phyloP scores from a whole-genome alignment of 768 basidiomycete genomes.

The Cyclocybe aegerita region DNA sequence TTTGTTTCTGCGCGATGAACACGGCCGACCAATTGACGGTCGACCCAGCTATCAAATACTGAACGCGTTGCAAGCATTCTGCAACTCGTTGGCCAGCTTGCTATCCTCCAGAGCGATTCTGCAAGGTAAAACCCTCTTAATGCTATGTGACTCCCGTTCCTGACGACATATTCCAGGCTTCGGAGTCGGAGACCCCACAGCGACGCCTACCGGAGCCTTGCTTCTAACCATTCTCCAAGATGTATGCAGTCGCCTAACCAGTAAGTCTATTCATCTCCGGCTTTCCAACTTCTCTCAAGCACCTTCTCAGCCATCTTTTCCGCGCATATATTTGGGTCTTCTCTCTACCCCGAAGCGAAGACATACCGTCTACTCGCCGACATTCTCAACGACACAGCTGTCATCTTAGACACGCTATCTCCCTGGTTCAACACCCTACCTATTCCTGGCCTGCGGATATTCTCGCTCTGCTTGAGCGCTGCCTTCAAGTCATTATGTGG shows the following conservation, averaged over 20 bases:
- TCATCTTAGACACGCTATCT: conserved; percentile 59
- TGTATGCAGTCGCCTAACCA: conserved; percentile 59
- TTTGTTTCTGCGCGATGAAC: conserved; percentile 23
- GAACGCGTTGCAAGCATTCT: conserved; percentile 70
- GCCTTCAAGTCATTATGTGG: conserved; percentile 57
- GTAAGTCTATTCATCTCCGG: conserved; percentile 32
- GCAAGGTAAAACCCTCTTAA: conserved; percentile 43
- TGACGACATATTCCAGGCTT: conserved; percentile 39
- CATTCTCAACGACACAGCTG: conserved; percentile 59
- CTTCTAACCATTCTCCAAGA: conserved; percentile 68
- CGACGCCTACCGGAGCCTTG: conserved; percentile 64
- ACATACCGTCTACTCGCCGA: conserved; percentile 68
- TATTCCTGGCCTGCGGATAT: conserved; percentile 44
- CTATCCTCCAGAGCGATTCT: conserved; percentile 67
- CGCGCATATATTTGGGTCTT: conserved; percentile 63
- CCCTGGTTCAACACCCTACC: conserved; percentile 45
- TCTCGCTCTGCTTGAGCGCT: conserved; percentile 57
- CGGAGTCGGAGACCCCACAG: conserved; percentile 68
- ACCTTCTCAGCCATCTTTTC: conserved; percentile 52
- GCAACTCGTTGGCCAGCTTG: conserved; percentile 62
- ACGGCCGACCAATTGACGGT: conserved; percentile 8
- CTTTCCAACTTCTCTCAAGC: background rate
- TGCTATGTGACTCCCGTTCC: background rate
- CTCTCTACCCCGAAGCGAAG: conserved; percentile 69
- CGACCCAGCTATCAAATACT: conserved; percentile 59